phyloP scores from a whole-genome alignment of 2,329 filamentous ascomycete species.

The Dendrostoma leiphaemia region DNA sequence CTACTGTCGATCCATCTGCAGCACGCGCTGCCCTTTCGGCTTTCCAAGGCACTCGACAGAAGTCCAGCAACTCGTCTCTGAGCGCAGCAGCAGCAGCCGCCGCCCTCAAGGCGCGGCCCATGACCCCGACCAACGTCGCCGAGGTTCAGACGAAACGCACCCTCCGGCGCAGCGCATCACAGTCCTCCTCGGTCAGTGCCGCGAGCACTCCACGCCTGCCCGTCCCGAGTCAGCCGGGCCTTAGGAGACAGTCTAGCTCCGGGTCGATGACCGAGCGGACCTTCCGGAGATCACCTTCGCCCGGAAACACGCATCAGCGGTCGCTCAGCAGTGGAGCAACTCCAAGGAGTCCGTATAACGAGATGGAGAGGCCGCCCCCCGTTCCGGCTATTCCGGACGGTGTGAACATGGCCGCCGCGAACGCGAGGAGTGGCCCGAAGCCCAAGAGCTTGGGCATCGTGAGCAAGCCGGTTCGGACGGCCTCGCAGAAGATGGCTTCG shows the following conservation, averaged over 20 bases:
- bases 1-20: constrained; percentile 69
- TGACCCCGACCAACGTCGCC: constrained; percentile 75
- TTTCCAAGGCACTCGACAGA: constrained; percentile 61
- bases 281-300: constrained; percentile 73
- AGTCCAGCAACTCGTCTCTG: constrained; percentile 58
- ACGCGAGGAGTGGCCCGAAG: constrained; percentile 17
- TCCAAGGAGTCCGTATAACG: constrained; percentile 14
- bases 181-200: constrained; percentile 57
- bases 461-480: constrained; percentile 46
- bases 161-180: constrained; percentile 67
- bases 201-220: constrained; percentile 7
- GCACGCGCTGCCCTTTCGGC: constrained; percentile 79
- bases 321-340: constrained; percentile 30
- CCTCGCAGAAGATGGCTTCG: constrained; percentile 46
- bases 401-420: constrained; percentile 27
- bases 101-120: constrained; percentile 75
- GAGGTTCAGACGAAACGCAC: constrained; percentile 88
- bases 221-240: constrained; percentile 18
- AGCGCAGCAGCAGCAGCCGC: constrained; percentile 85
- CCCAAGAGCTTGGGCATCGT: constrained; percentile 36
- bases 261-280: constrained; percentile 87
- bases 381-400: constrained; percentile 70
- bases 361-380: constrained; percentile 63
- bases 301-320: constrained; percentile 36
- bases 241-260: constrained; percentile 67